Base-by-base conservation (phyloP, 495 filamentous ascomycete species). In the Cercophora scortea region DNA sequence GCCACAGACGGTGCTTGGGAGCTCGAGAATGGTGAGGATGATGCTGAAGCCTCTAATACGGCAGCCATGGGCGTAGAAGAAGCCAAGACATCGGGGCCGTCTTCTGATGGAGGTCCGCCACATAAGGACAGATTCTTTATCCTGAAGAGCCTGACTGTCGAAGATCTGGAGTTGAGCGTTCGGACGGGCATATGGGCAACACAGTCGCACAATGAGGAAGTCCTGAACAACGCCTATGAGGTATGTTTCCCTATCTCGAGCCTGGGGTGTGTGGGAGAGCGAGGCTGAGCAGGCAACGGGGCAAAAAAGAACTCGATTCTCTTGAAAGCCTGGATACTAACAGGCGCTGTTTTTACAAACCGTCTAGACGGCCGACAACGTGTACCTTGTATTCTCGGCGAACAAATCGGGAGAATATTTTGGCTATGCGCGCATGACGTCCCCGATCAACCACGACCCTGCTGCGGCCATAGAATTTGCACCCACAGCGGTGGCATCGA, bases 371-470 rank as follows among this genome's bases (percentile, higher is more conserved):
- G 81, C 86, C 17, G 88, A 94, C 45, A 86, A 89, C 62, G 90
- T 97, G n/a, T 96, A 92, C 61, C 77, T 98, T 33, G 84, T 98
- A 19, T 98, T 98, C 67, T 96, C 91, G 12, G 93, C 91, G 11
- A 98, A 97, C 70, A 97, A 96, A 61, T 97, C 93, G 0, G 93
- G 93, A 16, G 93, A 96, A 68, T 98, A 96, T 60, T 96, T 93
- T 66, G 93, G 93, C 19, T 95, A 95, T 57, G 93, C 91, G 12
- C 82, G 88, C 40, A 98, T 97, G 93, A 75, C 76, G 15, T 96
- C 93, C 45, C 76, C 81, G 8, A 95, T 96, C 65, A 81, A 79
- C 59, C 82, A 90, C 49, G 84, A 92, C 59, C 79, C 84, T 32
- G 77, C 79, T 2, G 79, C 85, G 3, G 76, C 83, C 0, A 80